Base-by-base conservation (phyloP, 2,329 filamentous ascomycete species). In the Boeremia exigua region DNA sequence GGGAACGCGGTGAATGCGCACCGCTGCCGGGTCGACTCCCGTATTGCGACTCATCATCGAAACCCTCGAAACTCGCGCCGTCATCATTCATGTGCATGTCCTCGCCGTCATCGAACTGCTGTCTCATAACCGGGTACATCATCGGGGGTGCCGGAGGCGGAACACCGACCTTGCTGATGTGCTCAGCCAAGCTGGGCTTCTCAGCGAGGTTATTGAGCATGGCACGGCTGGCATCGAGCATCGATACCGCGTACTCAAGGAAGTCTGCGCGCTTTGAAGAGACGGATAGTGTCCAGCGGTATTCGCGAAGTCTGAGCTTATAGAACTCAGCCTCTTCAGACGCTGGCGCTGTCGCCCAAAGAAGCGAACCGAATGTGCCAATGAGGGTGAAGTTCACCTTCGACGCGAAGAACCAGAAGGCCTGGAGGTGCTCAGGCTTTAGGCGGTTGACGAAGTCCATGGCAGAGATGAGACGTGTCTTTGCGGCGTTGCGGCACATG, bases 381-480 rank as follows among this genome's bases (percentile, higher is more conserved):
- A 98, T 96, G 10, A 98, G 82, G 0, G 94, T 93, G 77, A 98
- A 97, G 76, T 96, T 96, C 33, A 90, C 90, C 68, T 92, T 91
- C 36, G 89, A 91, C 2, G 90, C 88, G 71, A 93, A 94, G 72
- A 90, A 93, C 94, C 94, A 98, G 77, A 97, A 97, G 0, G 91
- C 86, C n/a, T 89, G 87, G 28, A 97, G 83, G 68, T 98, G 93
- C 32, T 88, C 86, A 0, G 92, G 91, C 39, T 90, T 92, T 29
- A 98, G 84, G 0, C 94, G 88, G 77, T 97, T 97, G 67, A 96
- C 92, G 76, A 97, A 96, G 74, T 98, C 94, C 90, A 98, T 96
- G 61, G 93, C 92, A 19, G 91, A 96, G 70, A 97, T 96, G 30
- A 98, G 84, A 6, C 94, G 89, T 0, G 94, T 96, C 75, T 97